These are phyloP conservation scores for Tylopilus subfusipes DNA, from an alignment of 768 basidiomycete species.

Conservation along the genomic window DNA sequence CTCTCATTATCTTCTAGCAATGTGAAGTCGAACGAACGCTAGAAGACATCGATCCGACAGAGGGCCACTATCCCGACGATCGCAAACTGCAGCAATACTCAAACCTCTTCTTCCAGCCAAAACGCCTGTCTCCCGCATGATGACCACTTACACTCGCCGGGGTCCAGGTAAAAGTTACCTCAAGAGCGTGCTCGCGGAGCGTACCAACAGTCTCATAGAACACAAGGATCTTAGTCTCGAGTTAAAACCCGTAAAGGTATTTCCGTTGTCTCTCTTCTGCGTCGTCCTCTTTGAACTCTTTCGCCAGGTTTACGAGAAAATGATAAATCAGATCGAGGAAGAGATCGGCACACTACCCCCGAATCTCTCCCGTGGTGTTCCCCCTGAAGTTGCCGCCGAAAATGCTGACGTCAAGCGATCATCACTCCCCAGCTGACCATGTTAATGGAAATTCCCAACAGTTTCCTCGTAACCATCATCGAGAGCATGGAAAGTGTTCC, in stretches of 20 bases:
- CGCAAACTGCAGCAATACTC: constrained; percentile 93
- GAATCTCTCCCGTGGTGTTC: constrained; percentile 87
- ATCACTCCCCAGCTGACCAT: constrained; percentile 95
- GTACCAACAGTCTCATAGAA: constrained; percentile 97
- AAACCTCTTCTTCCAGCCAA: constrained; percentile 98
- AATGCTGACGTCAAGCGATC: constrained; percentile 97
- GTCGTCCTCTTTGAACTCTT: neutral
- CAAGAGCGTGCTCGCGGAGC: constrained; percentile 94
- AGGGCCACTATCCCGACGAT: constrained; percentile 93
- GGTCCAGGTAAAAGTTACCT: constrained; percentile 98
- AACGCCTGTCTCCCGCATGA: constrained; percentile 99
- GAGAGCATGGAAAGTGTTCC: constrained; percentile 98
- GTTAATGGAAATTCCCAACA: constrained; percentile 99
- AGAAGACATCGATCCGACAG: constrained; percentile 91
- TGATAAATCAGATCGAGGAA: constrained; percentile 98
- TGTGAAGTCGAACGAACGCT: constrained; percentile 92
- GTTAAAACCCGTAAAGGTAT: constrained; percentile 96
- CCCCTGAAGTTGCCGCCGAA: constrained; percentile 89
- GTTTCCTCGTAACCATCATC: constrained; percentile 95
- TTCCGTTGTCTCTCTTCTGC: neutral
- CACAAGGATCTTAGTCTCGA: constrained; percentile 99
- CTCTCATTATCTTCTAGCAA: constrained; percentile 53
- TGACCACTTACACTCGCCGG: constrained; percentile 99
- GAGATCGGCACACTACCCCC: constrained; percentile 90
- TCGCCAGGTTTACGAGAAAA: constrained; percentile 92